Evolutionary conservation across 129 eudicot genomes (phyloP).

Genomic region (Gnaphalium uliginosum): DNA sequence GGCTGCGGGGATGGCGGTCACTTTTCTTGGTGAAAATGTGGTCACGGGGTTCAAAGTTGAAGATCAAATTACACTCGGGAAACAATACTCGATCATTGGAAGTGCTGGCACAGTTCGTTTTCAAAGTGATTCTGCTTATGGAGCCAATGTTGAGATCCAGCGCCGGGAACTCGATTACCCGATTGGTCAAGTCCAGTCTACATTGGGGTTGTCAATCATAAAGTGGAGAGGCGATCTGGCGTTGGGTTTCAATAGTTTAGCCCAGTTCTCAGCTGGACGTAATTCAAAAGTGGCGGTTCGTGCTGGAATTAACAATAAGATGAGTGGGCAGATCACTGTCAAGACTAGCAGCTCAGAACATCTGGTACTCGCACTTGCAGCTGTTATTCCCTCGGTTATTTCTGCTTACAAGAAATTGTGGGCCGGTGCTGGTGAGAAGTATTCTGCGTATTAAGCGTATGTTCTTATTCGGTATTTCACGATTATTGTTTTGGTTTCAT

Average conservation of each 20-base stretch:
- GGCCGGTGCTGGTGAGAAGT: slow-evolving; percentile 48
- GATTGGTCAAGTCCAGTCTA: slow-evolving; percentile 80
- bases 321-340: slow-evolving; percentile 85
- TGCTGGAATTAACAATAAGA: slow-evolving; percentile 72
- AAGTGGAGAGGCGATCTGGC: slow-evolving; percentile 90
- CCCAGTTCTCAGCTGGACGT: slow-evolving; percentile 76
- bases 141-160: slow-evolving; percentile 81
- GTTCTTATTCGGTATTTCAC: background rate
- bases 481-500: slow-evolving; percentile 18
- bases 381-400: slow-evolving; percentile 59
- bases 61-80: slow-evolving; percentile 72
- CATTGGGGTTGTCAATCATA: slow-evolving; percentile 53
- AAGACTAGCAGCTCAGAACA: slow-evolving; percentile 94
- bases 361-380: slow-evolving; percentile 77
- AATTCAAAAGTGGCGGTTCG: slow-evolving; percentile 80
- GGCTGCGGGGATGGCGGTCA: slow-evolving; percentile 71
- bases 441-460: slow-evolving; percentile 56
- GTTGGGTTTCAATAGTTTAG: slow-evolving; percentile 59
- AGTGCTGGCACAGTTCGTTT: slow-evolving; percentile 79
- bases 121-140: slow-evolving; percentile 70
- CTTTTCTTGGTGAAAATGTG: slow-evolving; percentile 76
- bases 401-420: slow-evolving; percentile 67
- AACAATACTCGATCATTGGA: slow-evolving; percentile 62
- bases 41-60: slow-evolving; percentile 83
- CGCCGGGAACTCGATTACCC: slow-evolving; percentile 71